phyloP scores from a whole-genome alignment of 176 grass and related monocot species.

The Luzula sylvatica region DNA sequence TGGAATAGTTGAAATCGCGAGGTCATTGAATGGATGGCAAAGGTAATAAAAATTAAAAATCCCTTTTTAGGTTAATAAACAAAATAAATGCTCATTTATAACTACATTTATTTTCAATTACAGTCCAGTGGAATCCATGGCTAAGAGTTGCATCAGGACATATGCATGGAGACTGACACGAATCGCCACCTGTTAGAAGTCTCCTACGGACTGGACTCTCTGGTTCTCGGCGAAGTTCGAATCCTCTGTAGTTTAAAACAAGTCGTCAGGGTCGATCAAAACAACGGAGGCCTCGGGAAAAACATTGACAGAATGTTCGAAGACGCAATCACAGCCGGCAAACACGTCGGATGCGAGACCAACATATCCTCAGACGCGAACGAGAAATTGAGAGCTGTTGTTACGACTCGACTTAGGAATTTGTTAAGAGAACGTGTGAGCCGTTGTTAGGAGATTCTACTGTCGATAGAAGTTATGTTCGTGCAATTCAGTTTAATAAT shows the following conservation, averaged over 20 bases:
- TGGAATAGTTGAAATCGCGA: constrained; percentile 94
- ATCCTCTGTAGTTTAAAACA: constrained; percentile 84
- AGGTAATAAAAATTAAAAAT: constrained; percentile 51
- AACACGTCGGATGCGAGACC: constrained; percentile 63
- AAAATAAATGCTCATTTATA: neutral
- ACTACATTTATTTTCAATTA: constrained; percentile 15
- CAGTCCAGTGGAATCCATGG: constrained; percentile 77
- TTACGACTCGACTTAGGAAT: no score
- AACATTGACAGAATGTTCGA: constrained; percentile 98
- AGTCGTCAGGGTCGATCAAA: constrained; percentile 70
- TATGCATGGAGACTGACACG: constrained; percentile 80
- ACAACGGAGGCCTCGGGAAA: constrained; percentile 67
- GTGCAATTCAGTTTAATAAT: no score
- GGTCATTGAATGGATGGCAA: constrained; percentile 96
- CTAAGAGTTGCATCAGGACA: constrained; percentile 62
- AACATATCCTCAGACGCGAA: constrained; percentile 78
- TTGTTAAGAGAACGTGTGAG: no score
- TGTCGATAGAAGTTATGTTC: no score
- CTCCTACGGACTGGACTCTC: constrained; percentile 71
- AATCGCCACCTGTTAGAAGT: constrained; percentile 79
- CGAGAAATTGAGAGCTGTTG: no score
- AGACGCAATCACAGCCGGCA: constrained; percentile 85
- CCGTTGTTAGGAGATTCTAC: no score
- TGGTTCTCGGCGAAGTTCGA: constrained; percentile 78
- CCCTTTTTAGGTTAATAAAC: constrained; percentile 2